phyloP scores from a whole-genome alignment of 768 basidiomycete genomes.

The Mycena venus region DNA sequence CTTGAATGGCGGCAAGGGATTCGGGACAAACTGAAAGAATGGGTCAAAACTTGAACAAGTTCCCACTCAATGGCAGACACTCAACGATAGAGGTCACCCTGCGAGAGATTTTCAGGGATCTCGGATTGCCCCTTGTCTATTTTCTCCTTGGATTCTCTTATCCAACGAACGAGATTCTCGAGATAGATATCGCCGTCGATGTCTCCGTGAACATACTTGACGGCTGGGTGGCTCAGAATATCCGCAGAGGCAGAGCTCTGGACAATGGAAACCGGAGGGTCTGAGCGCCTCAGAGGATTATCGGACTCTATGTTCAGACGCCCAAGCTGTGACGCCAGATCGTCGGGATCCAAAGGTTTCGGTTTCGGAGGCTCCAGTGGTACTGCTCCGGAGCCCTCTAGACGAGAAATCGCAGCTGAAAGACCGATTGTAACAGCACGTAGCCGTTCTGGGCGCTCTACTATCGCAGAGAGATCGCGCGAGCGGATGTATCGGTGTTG shows the following conservation, averaged over 20 bases:
- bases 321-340: slow-evolving; percentile 61
- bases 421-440: slow-evolving; percentile 88
- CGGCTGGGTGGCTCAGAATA: slow-evolving; percentile 70
- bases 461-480: slow-evolving; percentile 77
- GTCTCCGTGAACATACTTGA: slow-evolving; percentile 82
- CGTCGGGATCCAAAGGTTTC: slow-evolving; percentile 47
- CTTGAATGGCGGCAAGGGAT: slow-evolving; percentile 83
- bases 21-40: slow-evolving; percentile 75
- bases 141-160: slow-evolving; percentile 69
- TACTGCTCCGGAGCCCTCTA: slow-evolving; percentile 66
- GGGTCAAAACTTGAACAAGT: neutral
- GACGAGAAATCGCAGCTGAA: slow-evolving; percentile 80
- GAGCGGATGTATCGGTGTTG: slow-evolving; percentile 85
- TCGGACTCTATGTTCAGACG: slow-evolving; percentile 55
- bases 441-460: slow-evolving; percentile 93
- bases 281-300: slow-evolving; percentile 17
- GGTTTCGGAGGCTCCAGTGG: neutral
- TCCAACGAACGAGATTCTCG: slow-evolving; percentile 72
- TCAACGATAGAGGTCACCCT: slow-evolving; percentile 86
- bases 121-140: slow-evolving; percentile 76
- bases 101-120: slow-evolving; percentile 78
- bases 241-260: slow-evolving; percentile 68
- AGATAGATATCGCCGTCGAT: slow-evolving; percentile 77
- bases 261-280: slow-evolving; percentile 57
- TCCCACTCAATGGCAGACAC: neutral